A percentile compares a stretch with the other conserved stretches of the same genome.
Evolutionary conservation across 768 basidiomycete species (phyloP).

Genomic region (Hebeloma cylindrosporum): DNA sequence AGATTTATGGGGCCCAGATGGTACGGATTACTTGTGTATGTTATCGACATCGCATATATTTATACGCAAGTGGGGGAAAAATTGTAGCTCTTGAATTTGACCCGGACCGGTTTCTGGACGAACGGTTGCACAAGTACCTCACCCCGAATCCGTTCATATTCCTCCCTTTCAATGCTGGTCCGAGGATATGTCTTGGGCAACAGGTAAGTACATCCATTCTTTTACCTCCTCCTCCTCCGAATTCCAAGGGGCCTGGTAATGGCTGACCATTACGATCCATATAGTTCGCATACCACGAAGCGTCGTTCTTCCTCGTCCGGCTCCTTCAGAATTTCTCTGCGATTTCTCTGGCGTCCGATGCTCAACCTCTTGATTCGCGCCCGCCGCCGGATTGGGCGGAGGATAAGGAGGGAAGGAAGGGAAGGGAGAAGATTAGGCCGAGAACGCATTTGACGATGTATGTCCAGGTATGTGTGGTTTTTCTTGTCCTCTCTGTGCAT

Average conservation of each 20-base stretch:
- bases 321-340: slow-evolving; percentile 49
- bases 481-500: neutral
- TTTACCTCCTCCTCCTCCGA: neutral
- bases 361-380: slow-evolving; percentile 31
- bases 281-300: slow-evolving; percentile 45
- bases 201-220: slow-evolving; percentile 30
- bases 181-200: slow-evolving; percentile 51
- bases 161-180: slow-evolving; percentile 52
- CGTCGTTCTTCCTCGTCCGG: slow-evolving; percentile 49
- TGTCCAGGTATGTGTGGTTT: slow-evolving; percentile 33
- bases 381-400: slow-evolving; percentile 40
- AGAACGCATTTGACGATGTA: slow-evolving; percentile 38
- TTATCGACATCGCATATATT: neutral
- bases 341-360: slow-evolving; percentile 39
- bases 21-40: slow-evolving; percentile 29
- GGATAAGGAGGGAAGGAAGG: slow-evolving; percentile 28
- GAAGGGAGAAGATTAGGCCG: slow-evolving; percentile 33
- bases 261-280: neutral
- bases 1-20: slow-evolving; percentile 56
- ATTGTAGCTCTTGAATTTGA: slow-evolving; percentile 53
- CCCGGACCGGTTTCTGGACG: slow-evolving; percentile 66
- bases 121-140: slow-evolving; percentile 53
- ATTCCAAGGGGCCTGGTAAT: slow-evolving; percentile 11
- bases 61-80: no score
- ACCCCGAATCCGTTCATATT: slow-evolving; percentile 58